Conservation (phyloP, 2,329 filamentous ascomycete genomes). For the Hypoxylon sp. region DNA sequence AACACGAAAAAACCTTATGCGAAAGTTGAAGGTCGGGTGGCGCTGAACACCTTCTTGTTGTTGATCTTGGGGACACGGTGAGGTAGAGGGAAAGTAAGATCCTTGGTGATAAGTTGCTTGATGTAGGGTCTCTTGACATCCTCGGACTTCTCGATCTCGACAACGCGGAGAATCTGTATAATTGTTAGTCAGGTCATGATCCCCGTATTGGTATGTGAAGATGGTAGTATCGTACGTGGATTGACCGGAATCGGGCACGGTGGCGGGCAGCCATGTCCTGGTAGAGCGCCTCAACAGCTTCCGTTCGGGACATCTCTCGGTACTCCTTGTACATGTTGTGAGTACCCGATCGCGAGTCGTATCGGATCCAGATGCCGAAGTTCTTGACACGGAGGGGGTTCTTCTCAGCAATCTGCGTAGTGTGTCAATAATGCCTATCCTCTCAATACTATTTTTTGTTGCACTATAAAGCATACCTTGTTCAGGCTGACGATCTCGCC, state of each 20-base stretch:
- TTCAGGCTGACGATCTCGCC: slow-evolving; percentile 99
- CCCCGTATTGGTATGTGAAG: slow-evolving; percentile 11
- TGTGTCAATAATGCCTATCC: slow-evolving; percentile 11
- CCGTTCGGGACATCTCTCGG: slow-evolving; percentile 96
- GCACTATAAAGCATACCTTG: slow-evolving; percentile 72
- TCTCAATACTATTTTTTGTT: neutral
- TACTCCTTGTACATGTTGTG: slow-evolving; percentile 99
- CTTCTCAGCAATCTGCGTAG: slow-evolving; percentile 93
- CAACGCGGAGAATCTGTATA: slow-evolving; percentile 91
- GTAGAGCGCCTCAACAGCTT: slow-evolving; percentile 97
- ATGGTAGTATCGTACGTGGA: slow-evolving; percentile 79
- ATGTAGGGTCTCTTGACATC: slow-evolving; percentile 99
- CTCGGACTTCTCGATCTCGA: slow-evolving; percentile 94
- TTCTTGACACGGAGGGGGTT: slow-evolving; percentile 99
- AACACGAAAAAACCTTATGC: slow-evolving; percentile 77
- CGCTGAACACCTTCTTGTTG: slow-evolving; percentile 92
- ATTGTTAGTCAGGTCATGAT: slow-evolving; percentile 45
- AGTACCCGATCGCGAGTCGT: slow-evolving; percentile 99
- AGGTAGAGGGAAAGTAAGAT: slow-evolving; percentile 97
- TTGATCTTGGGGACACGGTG: slow-evolving; percentile 89
- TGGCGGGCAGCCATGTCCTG: slow-evolving; percentile 99
- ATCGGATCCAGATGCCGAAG: slow-evolving; percentile 99
- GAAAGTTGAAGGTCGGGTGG: slow-evolving; percentile 96
- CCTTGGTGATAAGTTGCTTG: slow-evolving; percentile 96
- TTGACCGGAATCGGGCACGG: slow-evolving; percentile 96